A percentile compares a stretch with the other conserved stretches of the same genome.
Conservation (phyloP, 257 asterid species). For the Nicotiana paniculata region DNA sequence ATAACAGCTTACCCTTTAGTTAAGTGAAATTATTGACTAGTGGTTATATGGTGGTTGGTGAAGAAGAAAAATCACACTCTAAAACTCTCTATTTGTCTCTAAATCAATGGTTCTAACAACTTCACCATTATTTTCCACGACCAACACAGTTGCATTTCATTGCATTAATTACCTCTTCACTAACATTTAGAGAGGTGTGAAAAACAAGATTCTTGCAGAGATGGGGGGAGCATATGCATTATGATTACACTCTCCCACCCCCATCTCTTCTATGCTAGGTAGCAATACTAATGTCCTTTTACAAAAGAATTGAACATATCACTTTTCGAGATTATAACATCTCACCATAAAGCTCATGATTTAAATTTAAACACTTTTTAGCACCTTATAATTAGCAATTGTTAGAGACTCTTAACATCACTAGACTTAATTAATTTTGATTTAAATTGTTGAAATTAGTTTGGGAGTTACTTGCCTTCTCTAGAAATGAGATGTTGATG, state of each 20-base stretch:
- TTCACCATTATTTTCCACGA: slow-evolving; percentile 12
- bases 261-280: slow-evolving; percentile 10
- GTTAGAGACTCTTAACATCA: slow-evolving; percentile 16
- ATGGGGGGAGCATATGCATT: background rate
- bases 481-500: slow-evolving; percentile 25
- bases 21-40: slow-evolving; percentile 17
- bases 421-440: slow-evolving; percentile 10
- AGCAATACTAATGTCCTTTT: slow-evolving; percentile 1
- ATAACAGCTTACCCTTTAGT: slow-evolving; percentile 11
- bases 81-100: background rate
- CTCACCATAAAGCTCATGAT: slow-evolving; percentile 27
- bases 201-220: slow-evolving; percentile 25
- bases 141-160: background rate
- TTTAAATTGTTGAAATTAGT: slow-evolving; percentile 13
- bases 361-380: slow-evolving; percentile 23
- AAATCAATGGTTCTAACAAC: slow-evolving; percentile 16
- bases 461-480: slow-evolving; percentile 21
- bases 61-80: slow-evolving; percentile 10
- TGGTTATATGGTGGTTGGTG: slow-evolving; percentile 27
- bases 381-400: slow-evolving; percentile 22
- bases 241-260: slow-evolving; percentile 24
- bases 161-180: background rate
- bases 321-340: slow-evolving; percentile 26
- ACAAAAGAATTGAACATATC: slow-evolving; percentile 12
- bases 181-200: slow-evolving; percentile 29